phyloP scores from a whole-genome alignment of 2,329 filamentous ascomycete species.

The Aureobasidium sp. region DNA sequence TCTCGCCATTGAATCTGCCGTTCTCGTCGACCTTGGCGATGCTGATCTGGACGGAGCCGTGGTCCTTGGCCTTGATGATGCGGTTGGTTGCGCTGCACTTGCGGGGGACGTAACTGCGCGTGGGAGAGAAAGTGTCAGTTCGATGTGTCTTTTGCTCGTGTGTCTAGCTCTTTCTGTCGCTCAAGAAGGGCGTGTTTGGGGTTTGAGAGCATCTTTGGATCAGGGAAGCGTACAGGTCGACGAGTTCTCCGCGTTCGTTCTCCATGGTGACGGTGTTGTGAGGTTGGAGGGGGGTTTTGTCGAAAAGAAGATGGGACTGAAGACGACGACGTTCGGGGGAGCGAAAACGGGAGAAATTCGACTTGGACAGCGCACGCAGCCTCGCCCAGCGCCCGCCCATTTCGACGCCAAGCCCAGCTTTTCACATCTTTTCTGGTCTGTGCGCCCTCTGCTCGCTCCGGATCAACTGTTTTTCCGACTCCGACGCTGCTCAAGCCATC shows the following conservation, averaged over 20 bases:
- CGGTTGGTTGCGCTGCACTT: conserved; percentile 99
- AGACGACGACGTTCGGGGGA: conserved; percentile 11
- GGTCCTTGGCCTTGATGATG: conserved; percentile 99
- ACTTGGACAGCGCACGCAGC: conserved; percentile 7
- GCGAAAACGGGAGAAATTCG: conserved; percentile 7
- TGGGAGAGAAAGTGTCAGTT: conserved; percentile 17
- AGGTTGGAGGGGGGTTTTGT: conserved; percentile 30
- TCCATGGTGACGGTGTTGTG: conserved; percentile 65
- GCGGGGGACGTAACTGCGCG: conserved; percentile 82
- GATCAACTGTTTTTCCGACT: conserved; percentile 7
- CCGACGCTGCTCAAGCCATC: not conserved
- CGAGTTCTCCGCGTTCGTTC: conserved; percentile 99
- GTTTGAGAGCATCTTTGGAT: conserved; percentile 13
- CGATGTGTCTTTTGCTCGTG: not conserved
- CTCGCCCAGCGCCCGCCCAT: not conserved
- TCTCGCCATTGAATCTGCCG: conserved; percentile 93
- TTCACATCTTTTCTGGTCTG: not conserved
- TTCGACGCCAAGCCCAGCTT: conserved; percentile 8
- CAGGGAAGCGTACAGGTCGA: conserved; percentile 74
- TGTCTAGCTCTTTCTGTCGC: conserved; percentile 5
- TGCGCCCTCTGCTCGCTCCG: not conserved
- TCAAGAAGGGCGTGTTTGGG: not conserved
- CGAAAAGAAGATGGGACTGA: conserved; percentile 15
- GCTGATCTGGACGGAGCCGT: conserved; percentile 95
- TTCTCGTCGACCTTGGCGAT: conserved; percentile 99